Base-by-base conservation (phyloP, 805 yeast genomes). In the Candida hispaniensis region DNA sequence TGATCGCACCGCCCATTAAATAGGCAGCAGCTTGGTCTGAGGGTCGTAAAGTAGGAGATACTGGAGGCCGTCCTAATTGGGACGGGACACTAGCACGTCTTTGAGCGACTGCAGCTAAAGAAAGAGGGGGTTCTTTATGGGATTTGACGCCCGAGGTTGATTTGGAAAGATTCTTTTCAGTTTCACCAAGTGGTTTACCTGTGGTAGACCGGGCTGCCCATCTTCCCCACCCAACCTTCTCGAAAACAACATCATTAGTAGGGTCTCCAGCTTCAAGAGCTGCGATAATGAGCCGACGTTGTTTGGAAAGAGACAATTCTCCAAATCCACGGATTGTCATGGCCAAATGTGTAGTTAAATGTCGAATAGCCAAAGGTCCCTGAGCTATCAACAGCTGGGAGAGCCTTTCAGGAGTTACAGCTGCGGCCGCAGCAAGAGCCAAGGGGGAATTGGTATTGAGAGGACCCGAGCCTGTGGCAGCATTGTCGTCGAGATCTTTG, bases 191-290 rank as follows among this genome's bases (percentile, higher is more conserved):
- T 17, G 28, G 28, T 25, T 10, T 49, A 47, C 13, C 51, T 35
- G 22, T 42, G 41, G 32, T 41, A 32, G 40, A n/a, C 47, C 74
- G 67, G 3, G 86, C 93, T 14, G 79, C 79, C 97, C 97, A 86
- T 55, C 86, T 93, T 41, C 97, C 97, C 97, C 97, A 86, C 14
- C 96, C 95, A 18, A 86, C 83, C 59, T 86, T 86, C 50, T 83
- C 93, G 59, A 86, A 86, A 10, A 78, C 71, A 26, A 79, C 75
- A 5, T 59, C 53, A 28, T 60, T 51, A 13, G 38, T 26, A 18
- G 25, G 30, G 48, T 74, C 81, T 15, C 47, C 45, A 44, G 71
- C 69, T 47, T 83, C 94, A 58, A 86, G 68, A 23, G 86, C 91
- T 9, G 85, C 74, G 77, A 86, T 86, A 18, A 86, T 86, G 39